Conservation (phyloP, 2,329 filamentous ascomycete genomes). For the Xylariaceae sp. region DNA sequence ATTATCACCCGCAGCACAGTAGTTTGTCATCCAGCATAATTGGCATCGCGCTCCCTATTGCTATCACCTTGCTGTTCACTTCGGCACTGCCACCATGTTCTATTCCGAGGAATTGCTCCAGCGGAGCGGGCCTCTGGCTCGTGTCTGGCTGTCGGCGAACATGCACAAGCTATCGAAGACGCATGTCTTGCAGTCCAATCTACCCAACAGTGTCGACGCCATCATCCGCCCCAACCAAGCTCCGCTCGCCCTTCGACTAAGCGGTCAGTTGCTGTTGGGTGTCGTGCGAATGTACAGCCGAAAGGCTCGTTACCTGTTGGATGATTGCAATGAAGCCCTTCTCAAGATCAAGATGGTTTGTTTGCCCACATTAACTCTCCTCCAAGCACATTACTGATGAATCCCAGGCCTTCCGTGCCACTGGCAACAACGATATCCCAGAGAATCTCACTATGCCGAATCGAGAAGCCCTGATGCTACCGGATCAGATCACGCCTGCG, state of each 20-base stretch:
- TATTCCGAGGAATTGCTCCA: slow-evolving; percentile 94
- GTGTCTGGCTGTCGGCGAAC: slow-evolving; percentile 97
- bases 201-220: slow-evolving; percentile 88
- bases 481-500: slow-evolving; percentile 87
- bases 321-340: slow-evolving; percentile 95
- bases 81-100: slow-evolving; percentile 63
- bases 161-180: slow-evolving; percentile 97
- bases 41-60: not conserved
- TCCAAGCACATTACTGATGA: slow-evolving; percentile 31
- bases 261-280: slow-evolving; percentile 87
- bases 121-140: slow-evolving; percentile 94
- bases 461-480: slow-evolving; percentile 79
- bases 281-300: slow-evolving; percentile 97
- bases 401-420: slow-evolving; percentile 80
- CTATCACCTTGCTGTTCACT: not conserved
- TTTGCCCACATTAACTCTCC: not conserved
- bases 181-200: slow-evolving; percentile 89
- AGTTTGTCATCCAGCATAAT: slow-evolving; percentile 11
- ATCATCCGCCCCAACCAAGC: slow-evolving; percentile 92
- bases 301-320: slow-evolving; percentile 91
- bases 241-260: slow-evolving; percentile 89
- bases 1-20: not conserved
- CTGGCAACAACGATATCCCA: slow-evolving; percentile 93
- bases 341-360: slow-evolving; percentile 96
- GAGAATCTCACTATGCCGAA: slow-evolving; percentile 73